These are phyloP conservation scores for Termitomyces sp. DNA, from an alignment of 1,284 basidiomycete genomes.

Conservation along the genomic window DNA sequence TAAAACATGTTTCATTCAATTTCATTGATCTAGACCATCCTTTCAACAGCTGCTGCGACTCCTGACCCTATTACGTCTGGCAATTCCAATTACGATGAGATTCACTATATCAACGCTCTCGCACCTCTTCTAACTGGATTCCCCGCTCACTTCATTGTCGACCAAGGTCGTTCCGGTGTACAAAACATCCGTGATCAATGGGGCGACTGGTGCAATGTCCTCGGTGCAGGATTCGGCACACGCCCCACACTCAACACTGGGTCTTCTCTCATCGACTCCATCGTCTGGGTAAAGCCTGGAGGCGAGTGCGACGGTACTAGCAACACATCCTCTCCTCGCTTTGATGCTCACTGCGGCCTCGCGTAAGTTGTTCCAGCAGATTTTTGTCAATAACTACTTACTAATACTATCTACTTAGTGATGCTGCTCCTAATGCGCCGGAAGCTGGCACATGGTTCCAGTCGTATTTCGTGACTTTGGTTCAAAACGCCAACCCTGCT, in stretches of 20 bases:
- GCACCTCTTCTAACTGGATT: constrained; percentile 47
- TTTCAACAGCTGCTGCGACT: constrained; percentile 29
- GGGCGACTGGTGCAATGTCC: constrained; percentile 59
- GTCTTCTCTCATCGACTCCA: constrained; percentile 49
- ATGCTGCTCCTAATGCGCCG: constrained; percentile 51
- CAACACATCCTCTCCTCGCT: constrained; percentile 52
- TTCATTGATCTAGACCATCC: neutral
- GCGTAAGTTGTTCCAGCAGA: constrained; percentile 30
- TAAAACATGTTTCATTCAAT: neutral
- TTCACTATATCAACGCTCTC: constrained; percentile 54
- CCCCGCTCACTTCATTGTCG: constrained; percentile 60
- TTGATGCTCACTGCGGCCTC: constrained; percentile 49
- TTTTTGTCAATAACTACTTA: neutral
- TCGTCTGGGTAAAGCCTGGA: constrained; percentile 68
- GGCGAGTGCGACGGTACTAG: constrained; percentile 64
- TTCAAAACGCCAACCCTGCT: constrained; percentile 48
- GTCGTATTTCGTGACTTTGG: constrained; percentile 53
- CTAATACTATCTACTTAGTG: constrained; percentile 25
- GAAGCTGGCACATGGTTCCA: constrained; percentile 66
- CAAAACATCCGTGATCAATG: constrained; percentile 55
- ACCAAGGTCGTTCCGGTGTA: constrained; percentile 57
- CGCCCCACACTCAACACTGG: constrained; percentile 56
- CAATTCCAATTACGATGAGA: constrained; percentile 58
- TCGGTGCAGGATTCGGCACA: constrained; percentile 56
- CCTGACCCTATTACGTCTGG: constrained; percentile 58